Evolutionary conservation across 2,329 filamentous ascomycete genomes (phyloP).

Genomic region (Cryoendolithus antarcticus): DNA sequence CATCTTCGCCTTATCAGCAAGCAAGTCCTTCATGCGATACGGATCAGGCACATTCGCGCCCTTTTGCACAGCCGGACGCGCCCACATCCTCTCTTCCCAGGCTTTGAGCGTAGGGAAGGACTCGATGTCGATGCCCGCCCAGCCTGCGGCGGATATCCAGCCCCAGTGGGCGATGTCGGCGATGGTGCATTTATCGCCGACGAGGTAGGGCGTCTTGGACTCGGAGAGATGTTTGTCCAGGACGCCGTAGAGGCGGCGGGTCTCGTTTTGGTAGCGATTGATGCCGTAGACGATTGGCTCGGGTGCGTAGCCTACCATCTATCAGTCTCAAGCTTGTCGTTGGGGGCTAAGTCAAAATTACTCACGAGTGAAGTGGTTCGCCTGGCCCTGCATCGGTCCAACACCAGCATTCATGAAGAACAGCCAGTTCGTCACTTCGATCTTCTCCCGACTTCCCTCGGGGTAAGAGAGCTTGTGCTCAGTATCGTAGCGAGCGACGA

Average conservation of each 20-base stretch:
- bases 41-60: conserved; percentile 58
- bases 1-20: conserved; percentile 11
- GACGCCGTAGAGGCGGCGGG: conserved; percentile 62
- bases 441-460: conserved; percentile 57
- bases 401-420: conserved; percentile 60
- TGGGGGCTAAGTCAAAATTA: not conserved
- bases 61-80: conserved; percentile 58
- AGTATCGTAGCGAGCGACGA: conserved; percentile 58
- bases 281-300: conserved; percentile 71
- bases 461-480: conserved; percentile 77
- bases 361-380: conserved; percentile 65
- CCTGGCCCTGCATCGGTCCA: conserved; percentile 39
- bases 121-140: conserved; percentile 53
- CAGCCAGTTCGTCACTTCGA: conserved; percentile 63
- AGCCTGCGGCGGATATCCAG: conserved; percentile 52
- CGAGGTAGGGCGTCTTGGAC: conserved; percentile 37
- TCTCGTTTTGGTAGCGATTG: conserved; percentile 68
- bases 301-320: conserved; percentile 47
- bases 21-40: conserved; percentile 48
- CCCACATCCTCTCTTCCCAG: conserved; percentile 59
- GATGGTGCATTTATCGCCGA: conserved; percentile 52
- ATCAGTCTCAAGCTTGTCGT: too few species aligned
- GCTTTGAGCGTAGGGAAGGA: conserved; percentile 63
- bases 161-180: conserved; percentile 71
- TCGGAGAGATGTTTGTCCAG: conserved; percentile 54